Base-by-base conservation (phyloP, 495 filamentous ascomycete species). In the Coniosporium apollinis region DNA sequence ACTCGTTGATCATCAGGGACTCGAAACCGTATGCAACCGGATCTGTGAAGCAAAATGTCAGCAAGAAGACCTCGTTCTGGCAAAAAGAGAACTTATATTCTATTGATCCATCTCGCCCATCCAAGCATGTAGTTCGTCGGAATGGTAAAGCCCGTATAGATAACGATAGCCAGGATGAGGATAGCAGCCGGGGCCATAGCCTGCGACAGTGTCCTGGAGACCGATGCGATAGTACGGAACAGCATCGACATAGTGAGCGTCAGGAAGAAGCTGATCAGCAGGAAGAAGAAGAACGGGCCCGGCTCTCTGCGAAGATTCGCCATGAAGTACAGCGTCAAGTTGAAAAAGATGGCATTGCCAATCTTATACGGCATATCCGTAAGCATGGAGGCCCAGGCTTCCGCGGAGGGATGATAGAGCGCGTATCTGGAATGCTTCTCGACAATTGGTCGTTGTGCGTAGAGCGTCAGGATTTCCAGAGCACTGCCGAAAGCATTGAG, bases 101-200 rank as follows among this genome's bases (percentile, higher is more conserved):
- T n/a, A n/a, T 82, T 81, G 22, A 94, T 60, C 86, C 86, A 93
- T 20, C 79, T 66, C 44, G 80, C 81, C 79, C 85, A 94, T 2
- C 59, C 64, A 9, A 75, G 70, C 82, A 92, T 92, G 47, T 77
- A 70, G 24, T 52, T 36, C 2, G 71, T 68, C 0, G 84, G 86
- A 42, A 96, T 82, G 2, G 73, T 74, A 52, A 93, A 94, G 6
- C 86, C 86, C 34, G 85, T 93, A 51, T 89, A 94, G 38, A 92
- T 80, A 46, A 91, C 63, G 25, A 93, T 60, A 28, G 71, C 68
- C 32, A 94, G 65, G 54, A 94, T 87, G 43, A 93, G 66, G 17
- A 93, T 55, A 1, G 80, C 79, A 15, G 82, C 70, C 2, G 82
- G 83, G 1, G 82, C 76, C 72, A 91, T 74, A 30, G 86, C 84